These are phyloP conservation scores for Apocynum venetum DNA, from an alignment of 257 asterid genomes.

Conservation along the genomic window DNA sequence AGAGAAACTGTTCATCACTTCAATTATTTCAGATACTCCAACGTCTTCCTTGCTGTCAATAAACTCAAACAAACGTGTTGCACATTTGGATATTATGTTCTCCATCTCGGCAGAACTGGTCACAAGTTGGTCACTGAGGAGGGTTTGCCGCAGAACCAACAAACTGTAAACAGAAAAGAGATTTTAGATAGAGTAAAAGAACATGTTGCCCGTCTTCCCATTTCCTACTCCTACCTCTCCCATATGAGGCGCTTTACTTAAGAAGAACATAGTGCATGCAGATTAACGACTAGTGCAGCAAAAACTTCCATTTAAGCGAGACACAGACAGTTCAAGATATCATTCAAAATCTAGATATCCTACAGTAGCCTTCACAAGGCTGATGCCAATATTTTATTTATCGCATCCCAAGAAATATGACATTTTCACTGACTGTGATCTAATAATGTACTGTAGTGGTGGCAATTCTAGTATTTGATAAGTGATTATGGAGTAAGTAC, in stretches of 20 bases:
- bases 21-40: constrained; percentile 54
- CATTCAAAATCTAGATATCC: not conserved
- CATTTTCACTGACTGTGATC: not conserved
- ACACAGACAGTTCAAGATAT: not conserved
- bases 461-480: not conserved
- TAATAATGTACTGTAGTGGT: not conserved
- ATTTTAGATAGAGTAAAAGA: not conserved
- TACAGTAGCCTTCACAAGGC: not conserved
- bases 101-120: constrained; percentile 52
- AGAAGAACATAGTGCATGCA: not conserved
- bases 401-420: not conserved
- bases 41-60: constrained; percentile 53
- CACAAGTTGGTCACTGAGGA: constrained; percentile 46
- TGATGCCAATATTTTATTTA: not conserved
- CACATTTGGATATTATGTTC: constrained; percentile 35
- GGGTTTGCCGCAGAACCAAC: constrained; percentile 65
- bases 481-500: not conserved
- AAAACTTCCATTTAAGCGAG: not conserved
- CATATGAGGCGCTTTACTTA: not conserved
- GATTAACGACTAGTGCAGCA: not conserved
- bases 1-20: constrained; percentile 25
- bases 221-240: not conserved
- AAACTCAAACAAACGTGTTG: constrained; percentile 44
- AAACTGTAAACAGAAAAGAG: constrained; percentile 30
- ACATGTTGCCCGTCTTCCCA: not conserved